Evolutionary conservation across 371 early-diverging fungal species (phyloP).

Genomic region (Mucor indicus): DNA sequence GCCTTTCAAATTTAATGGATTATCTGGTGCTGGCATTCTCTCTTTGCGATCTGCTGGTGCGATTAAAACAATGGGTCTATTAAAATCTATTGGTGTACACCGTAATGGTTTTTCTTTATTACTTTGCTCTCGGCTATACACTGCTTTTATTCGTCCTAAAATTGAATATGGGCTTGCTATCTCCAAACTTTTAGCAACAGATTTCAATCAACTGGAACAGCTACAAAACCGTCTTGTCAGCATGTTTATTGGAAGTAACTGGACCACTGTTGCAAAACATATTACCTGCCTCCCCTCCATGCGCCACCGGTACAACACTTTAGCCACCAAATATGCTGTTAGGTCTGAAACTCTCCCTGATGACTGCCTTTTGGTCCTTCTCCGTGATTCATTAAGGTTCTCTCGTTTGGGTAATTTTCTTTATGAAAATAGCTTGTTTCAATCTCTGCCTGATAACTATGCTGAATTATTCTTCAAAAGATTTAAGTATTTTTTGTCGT

Average conservation of each 20-base stretch:
- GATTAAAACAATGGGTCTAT: background rate
- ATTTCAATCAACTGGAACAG: background rate
- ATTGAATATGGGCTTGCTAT: background rate
- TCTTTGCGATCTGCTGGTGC: background rate
- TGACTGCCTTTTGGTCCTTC: background rate
- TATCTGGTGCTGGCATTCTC: background rate
- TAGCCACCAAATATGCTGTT: background rate
- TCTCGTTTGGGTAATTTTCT: background rate
- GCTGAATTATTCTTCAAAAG: background rate
- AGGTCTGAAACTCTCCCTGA: background rate
- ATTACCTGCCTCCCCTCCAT: background rate
- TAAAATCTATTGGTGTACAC: background rate
- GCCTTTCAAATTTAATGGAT: conserved; percentile 5
- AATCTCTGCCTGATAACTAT: background rate
- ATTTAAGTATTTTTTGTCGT: too few species aligned
- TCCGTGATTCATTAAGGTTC: background rate
- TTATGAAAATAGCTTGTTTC: background rate
- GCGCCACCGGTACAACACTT: background rate
- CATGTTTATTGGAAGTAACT: background rate
- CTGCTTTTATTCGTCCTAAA: background rate
- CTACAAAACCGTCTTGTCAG: background rate
- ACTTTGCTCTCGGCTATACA: background rate
- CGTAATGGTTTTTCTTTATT: background rate
- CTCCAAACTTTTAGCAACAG: background rate
- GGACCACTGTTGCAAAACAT: background rate